phyloP scores from a whole-genome alignment of 371 early-diverging fungal species.

The Apophysomyces variabilis region DNA sequence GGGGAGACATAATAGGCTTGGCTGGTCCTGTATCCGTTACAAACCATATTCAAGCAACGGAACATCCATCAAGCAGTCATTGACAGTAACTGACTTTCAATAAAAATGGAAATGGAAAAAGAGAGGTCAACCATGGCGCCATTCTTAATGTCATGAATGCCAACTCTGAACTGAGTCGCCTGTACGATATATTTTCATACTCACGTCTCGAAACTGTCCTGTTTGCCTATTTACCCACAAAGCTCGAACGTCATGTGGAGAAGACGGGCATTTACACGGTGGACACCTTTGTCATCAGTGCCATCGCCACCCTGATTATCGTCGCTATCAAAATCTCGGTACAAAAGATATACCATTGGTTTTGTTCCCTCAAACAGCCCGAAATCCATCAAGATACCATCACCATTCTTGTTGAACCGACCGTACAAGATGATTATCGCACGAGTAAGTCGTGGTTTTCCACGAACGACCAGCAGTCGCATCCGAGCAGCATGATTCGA shows the following conservation, averaged over 20 bases:
- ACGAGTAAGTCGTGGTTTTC: slow-evolving; percentile 17
- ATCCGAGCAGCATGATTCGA: slow-evolving; percentile 12
- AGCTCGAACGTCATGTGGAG: slow-evolving; percentile 26
- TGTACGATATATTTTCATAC: slow-evolving; percentile 29
- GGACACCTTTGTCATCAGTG: slow-evolving; percentile 38
- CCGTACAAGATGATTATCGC: slow-evolving; percentile 27
- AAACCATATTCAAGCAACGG: no score
- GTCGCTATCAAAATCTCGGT: slow-evolving; percentile 25
- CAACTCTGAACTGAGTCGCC: slow-evolving; percentile 18
- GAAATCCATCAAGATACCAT: slow-evolving; percentile 12
- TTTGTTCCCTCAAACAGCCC: background rate
- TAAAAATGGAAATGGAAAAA: no score
- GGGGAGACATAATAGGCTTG: no score
- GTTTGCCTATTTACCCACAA: slow-evolving; percentile 35
- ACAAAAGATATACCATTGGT: background rate
- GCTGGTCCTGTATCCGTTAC: no score
- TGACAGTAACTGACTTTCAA: no score
- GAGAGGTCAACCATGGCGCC: background rate
- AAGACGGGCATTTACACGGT: slow-evolving; percentile 40
- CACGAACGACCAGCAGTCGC: slow-evolving; percentile 11
- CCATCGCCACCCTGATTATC: slow-evolving; percentile 32
- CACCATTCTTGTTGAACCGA: slow-evolving; percentile 27
- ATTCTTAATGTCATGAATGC: background rate
- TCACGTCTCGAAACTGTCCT: slow-evolving; percentile 35
- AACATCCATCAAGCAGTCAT: no score